A percentile compares a stretch with the other conserved stretches of the same genome.
These are phyloP conservation scores for Lichtheimia ornata DNA, from an alignment of 371 early-diverging fungal genomes.

Conservation along the genomic window DNA sequence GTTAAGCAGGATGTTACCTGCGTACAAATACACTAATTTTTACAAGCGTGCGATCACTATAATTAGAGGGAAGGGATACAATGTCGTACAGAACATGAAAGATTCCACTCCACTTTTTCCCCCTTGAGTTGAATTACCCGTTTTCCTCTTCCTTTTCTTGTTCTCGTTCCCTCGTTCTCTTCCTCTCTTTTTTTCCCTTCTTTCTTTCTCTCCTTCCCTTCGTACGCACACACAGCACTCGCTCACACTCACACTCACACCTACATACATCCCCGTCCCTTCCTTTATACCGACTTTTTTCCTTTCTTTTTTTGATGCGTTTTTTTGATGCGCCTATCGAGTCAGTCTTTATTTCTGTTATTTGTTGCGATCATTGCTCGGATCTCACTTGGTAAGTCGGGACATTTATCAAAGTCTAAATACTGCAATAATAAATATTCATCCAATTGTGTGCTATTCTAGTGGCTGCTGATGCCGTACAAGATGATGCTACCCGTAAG, in stretches of 20 bases:
- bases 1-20: too few species aligned
- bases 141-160: constrained; percentile 8
- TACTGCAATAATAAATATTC: background rate
- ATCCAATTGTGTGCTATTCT: background rate
- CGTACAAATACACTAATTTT: too few species aligned
- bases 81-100: constrained; percentile 4
- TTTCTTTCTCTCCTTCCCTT: background rate
- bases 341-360: constrained; percentile 35
- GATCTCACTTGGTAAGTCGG: constrained; percentile 19
- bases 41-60: background rate
- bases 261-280: constrained; percentile 6
- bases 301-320: constrained; percentile 41
- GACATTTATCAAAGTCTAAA: background rate
- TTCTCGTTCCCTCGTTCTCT: constrained; percentile 2
- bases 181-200: background rate
- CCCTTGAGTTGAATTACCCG: constrained; percentile 2
- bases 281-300: constrained; percentile 16
- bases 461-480: constrained; percentile 10
- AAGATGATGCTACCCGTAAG: constrained; percentile 6
- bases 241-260: background rate
- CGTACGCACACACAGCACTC: background rate
- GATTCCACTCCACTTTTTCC: constrained; percentile 6
- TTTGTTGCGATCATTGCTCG: constrained; percentile 27
- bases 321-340: constrained; percentile 30
- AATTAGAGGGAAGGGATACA: constrained; percentile 4